Conservation (phyloP, 805 yeast genomes). For the Yamadazyma sp. region DNA sequence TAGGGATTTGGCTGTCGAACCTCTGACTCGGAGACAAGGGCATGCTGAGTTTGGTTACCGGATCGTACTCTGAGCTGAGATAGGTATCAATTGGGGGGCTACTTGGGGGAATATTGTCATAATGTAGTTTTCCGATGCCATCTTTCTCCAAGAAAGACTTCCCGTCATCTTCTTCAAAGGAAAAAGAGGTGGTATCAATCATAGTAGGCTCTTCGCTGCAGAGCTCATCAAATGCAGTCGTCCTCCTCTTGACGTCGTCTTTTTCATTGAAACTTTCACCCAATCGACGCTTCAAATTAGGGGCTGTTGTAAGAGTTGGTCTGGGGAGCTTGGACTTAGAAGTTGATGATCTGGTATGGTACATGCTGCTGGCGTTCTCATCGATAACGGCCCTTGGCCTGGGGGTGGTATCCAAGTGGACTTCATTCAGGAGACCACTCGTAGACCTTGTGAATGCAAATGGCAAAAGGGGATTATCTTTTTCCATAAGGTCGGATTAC, state of each 20-base stretch:
- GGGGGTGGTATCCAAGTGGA: conserved; percentile 40
- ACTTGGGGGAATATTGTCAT: conserved; percentile 29
- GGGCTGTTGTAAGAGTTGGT: conserved; percentile 24
- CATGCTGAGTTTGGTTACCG: conserved; percentile 7
- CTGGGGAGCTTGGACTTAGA: conserved; percentile 8
- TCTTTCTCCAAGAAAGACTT: conserved; percentile 5
- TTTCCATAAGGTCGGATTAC: conserved; percentile 22
- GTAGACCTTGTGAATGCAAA: conserved; percentile 44
- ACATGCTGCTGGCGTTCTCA: conserved; percentile 44
- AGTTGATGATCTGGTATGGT: conserved; percentile 35
- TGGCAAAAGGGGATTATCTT: conserved; percentile 45
- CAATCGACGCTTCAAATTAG: conserved; percentile 41
- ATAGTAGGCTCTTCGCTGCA: conserved; percentile 21
- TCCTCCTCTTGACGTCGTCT: conserved; percentile 38
- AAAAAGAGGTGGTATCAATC: conserved; percentile 17
- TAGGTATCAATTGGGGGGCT: conserved; percentile 40
- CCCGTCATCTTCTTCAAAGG: conserved; percentile 11
- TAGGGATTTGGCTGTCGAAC: conserved; percentile 9
- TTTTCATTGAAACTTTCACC: conserved; percentile 45
- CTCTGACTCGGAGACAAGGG: conserved; percentile 18
- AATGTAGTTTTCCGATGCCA: conserved; percentile 5
- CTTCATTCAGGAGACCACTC: conserved; percentile 21
- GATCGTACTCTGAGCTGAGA: conserved; percentile 31
- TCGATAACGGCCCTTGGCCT: conserved; percentile 39
- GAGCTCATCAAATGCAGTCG: conserved; percentile 16